phyloP scores from a whole-genome alignment of 2,329 filamentous ascomycete species.

The Ascochyta clinopodiicola region DNA sequence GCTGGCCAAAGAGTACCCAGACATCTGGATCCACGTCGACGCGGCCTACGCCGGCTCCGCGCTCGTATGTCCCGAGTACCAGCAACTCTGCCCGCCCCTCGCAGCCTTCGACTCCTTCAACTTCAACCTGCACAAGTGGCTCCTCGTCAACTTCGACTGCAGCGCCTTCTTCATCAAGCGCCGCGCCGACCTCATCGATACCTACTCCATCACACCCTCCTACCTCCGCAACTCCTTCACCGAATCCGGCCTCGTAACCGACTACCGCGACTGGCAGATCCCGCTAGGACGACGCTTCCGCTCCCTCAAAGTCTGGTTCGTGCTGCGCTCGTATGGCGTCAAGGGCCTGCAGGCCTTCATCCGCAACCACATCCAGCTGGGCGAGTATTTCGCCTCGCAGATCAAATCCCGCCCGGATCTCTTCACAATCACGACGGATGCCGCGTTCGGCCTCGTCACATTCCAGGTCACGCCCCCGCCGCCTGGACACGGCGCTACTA shows the following conservation, averaged over 20 bases:
- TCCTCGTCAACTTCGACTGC: constrained; percentile 90
- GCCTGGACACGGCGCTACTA: constrained; percentile 1
- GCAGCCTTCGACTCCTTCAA: constrained; percentile 84
- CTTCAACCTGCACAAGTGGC: constrained; percentile 97
- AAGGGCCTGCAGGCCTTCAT: constrained; percentile 77
- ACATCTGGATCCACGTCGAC: constrained; percentile 91
- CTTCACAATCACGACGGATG: constrained; percentile 76
- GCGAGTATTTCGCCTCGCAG: constrained; percentile 71
- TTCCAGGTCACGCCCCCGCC: constrained; percentile 62
- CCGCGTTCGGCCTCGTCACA: constrained; percentile 81
- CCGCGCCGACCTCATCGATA: constrained; percentile 76
- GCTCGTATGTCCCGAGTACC: constrained; percentile 81
- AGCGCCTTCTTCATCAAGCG: constrained; percentile 78
- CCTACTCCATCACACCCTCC: constrained; percentile 77
- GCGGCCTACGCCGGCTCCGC: constrained; percentile 91
- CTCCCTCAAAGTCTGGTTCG: constrained; percentile 93
- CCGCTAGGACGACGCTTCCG: constrained; percentile 89
- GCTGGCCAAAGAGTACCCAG: constrained; percentile 60
- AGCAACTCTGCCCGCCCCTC: constrained; percentile 68
- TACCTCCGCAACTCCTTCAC: constrained; percentile 85
- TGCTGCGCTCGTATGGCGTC: constrained; percentile 82
- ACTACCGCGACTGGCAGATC: constrained; percentile 98
- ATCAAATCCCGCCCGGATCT: constrained; percentile 68
- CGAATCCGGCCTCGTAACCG: constrained; percentile 83
- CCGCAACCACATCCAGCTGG: constrained; percentile 69